Percentiles rank a stretch among this genome's conserved stretches.
Conservation (phyloP, 352 stramenopile genomes). For the Phytophthora tubulina region DNA sequence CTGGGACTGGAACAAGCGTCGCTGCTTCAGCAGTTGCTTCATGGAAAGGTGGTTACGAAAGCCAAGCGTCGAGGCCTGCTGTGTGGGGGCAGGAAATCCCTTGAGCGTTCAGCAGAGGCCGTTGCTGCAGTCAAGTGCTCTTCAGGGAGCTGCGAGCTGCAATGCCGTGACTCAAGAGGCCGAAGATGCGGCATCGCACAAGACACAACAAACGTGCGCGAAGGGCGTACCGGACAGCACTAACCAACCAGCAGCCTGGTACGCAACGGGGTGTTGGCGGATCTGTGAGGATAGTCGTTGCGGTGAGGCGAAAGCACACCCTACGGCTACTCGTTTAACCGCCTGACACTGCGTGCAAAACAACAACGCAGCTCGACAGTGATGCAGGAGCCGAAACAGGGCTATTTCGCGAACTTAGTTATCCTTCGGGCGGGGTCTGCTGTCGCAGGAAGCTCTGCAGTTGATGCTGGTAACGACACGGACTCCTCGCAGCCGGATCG, state of each 20-base stretch:
- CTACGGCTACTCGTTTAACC: constrained; percentile 20
- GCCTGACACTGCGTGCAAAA: constrained; percentile 8
- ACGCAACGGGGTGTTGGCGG: constrained; percentile 26
- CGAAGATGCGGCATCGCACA: constrained; percentile 33
- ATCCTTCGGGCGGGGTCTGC: constrained; percentile 12
- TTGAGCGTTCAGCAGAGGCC: constrained; percentile 36
- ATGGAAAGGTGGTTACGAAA: constrained; percentile 38
- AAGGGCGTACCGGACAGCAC: constrained; percentile 17
- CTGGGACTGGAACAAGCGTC: constrained; percentile 22
- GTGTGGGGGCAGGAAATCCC: constrained; percentile 5
- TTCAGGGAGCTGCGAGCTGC: constrained; percentile 13
- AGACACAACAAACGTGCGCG: constrained; percentile 23
- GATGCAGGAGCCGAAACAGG: constrained; percentile 7
- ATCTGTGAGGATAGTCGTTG: constrained; percentile 29
- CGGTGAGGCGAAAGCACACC: constrained; percentile 31
- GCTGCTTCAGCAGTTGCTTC: constrained; percentile 33
- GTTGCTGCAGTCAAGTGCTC: constrained; percentile 32
- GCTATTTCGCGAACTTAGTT: constrained; percentile 24
- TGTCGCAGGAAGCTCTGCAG: neutral
- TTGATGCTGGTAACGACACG: constrained; percentile 20
- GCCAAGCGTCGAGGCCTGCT: constrained; percentile 35
- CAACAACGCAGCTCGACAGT: constrained; percentile 18
- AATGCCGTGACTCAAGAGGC: constrained; percentile 20
- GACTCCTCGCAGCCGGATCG: constrained; percentile 16
- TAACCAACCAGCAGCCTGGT: constrained; percentile 35